These are phyloP conservation scores for Cladophialophora psammophila DNA, from an alignment of 2,329 filamentous ascomycete species.

Conservation along the genomic window DNA sequence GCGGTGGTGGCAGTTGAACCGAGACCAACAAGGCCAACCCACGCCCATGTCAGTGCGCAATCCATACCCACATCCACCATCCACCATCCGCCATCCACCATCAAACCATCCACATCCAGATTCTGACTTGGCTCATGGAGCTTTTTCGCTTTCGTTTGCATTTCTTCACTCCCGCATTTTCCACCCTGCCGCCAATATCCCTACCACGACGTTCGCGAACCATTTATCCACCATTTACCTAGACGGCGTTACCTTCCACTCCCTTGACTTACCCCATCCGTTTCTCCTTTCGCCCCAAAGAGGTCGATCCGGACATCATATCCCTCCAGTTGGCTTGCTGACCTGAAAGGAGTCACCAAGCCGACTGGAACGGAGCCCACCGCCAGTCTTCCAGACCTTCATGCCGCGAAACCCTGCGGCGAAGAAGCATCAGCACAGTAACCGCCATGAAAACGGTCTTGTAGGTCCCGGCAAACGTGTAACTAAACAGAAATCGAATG, in stretches of 20 bases:
- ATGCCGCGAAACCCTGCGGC: constrained; percentile 59
- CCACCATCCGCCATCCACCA: not conserved
- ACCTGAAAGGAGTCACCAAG: constrained; percentile 40
- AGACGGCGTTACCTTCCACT: constrained; percentile 2
- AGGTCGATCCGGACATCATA: constrained; percentile 17
- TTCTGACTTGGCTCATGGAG: constrained; percentile 24
- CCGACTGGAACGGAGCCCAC: constrained; percentile 40
- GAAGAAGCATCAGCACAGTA: constrained; percentile 71
- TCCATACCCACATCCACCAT: constrained; percentile 8
- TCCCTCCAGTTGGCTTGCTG: constrained; percentile 42
- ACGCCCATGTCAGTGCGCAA: constrained; percentile 7
- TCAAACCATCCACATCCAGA: constrained; percentile 19
- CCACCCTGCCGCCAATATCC: constrained; percentile 5
- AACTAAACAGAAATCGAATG: constrained; percentile 64
- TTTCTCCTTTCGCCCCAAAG: constrained; percentile 19
- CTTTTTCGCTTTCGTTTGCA: constrained; percentile 23
- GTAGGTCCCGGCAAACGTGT: constrained; percentile 78
- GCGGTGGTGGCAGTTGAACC: not conserved
- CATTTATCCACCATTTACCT: constrained; percentile 19
- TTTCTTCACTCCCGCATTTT: constrained; percentile 24
- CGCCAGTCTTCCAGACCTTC: constrained; percentile 44
- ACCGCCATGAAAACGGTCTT: constrained; percentile 85
- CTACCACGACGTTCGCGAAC: constrained; percentile 17
- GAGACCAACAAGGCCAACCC: not conserved
- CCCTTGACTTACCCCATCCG: constrained; percentile 12